These are phyloP conservation scores for Kazachstania bromeliacearum DNA, from an alignment of 805 yeast genomes.

Conservation along the genomic window DNA sequence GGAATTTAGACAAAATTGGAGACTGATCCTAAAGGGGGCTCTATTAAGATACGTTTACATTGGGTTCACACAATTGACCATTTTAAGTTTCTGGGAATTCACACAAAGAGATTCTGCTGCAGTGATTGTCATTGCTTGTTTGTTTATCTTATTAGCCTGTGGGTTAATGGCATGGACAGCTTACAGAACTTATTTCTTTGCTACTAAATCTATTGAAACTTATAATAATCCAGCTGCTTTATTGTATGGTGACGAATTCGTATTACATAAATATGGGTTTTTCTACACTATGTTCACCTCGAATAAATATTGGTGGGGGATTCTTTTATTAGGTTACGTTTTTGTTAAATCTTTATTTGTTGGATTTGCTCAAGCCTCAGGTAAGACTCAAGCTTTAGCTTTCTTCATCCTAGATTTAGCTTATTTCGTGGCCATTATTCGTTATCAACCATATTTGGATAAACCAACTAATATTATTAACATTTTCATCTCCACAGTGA, in stretches of 20 bases:
- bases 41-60: slow-evolving; percentile 69
- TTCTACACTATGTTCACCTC: slow-evolving; percentile 86
- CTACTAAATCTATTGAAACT: slow-evolving; percentile 45
- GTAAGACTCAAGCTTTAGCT: slow-evolving; percentile 72
- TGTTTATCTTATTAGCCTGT: slow-evolving; percentile 54
- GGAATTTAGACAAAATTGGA: slow-evolving; percentile 49
- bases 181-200: slow-evolving; percentile 55
- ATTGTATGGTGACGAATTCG: slow-evolving; percentile 65
- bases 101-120: slow-evolving; percentile 77
- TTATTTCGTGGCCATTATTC: slow-evolving; percentile 55
- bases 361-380: slow-evolving; percentile 69
- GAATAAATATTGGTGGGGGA: slow-evolving; percentile 73
- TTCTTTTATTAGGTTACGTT: slow-evolving; percentile 49
- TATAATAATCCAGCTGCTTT: slow-evolving; percentile 81
- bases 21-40: slow-evolving; percentile 61
- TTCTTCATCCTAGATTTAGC: slow-evolving; percentile 67
- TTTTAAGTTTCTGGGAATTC: slow-evolving; percentile 84
- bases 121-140: slow-evolving; percentile 68
- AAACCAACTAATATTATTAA: slow-evolving; percentile 70
- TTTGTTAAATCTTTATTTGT: slow-evolving; percentile 64
- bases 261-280: slow-evolving; percentile 76
- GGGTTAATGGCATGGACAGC: slow-evolving; percentile 57
- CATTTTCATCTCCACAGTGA: slow-evolving; percentile 63
- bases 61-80: slow-evolving; percentile 73
- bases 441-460: slow-evolving; percentile 68